Base-by-base conservation (phyloP, 257 asterid species). In the Knoxia roxburghii region DNA sequence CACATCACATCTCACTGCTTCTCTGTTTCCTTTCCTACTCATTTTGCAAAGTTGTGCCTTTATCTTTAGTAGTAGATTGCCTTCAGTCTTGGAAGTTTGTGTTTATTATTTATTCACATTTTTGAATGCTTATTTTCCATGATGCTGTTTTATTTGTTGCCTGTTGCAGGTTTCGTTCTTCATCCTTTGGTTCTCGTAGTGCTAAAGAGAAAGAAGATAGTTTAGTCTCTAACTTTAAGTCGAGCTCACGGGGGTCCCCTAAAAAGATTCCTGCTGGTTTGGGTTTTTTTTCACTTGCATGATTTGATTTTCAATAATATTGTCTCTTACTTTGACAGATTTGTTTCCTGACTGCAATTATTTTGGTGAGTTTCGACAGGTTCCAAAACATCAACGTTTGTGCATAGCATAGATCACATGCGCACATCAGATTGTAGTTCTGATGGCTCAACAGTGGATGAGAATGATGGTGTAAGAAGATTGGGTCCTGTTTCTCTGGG, bases 151-250 rank as follows among this genome's bases (percentile, higher is more conserved):
- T 15, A 10, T 1, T 21, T 29, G 51, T 53, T 26, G 56, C 17
- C 9, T 57, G 26, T 33, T 53, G 32, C 43, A 68, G 74, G 68
- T 55, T 35, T 68, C 54, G 21, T 24, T 67, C 76, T 69, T 45
- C 79, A 51, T 27, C 80, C 37, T 30, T 52, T 61, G 62, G 67
- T 46, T 78, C 79, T 53, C 50, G 45, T 33, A 32, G 40, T 48
- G 67, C 72, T 53, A 67, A 72, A 59, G 83, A 74, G 62, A 81
- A 72, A 63, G 83, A 70, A 67, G 74, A 69, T 45, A 55, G 63
- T 58, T 37, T 53, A 30, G 76, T 57, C 54, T 51, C 76, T 58
- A 57, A 63, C 52, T 70, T 77, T 55, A 76, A 55, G 55, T 51
- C 56, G 41, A 65, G 51, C 60, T 70, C 70, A 7, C 39, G 23